Evolutionary conservation across 2,329 filamentous ascomycete genomes (phyloP), one percentile per base, ranked within the genome.

Genomic region (Metarhizium guizhouense): DNA sequence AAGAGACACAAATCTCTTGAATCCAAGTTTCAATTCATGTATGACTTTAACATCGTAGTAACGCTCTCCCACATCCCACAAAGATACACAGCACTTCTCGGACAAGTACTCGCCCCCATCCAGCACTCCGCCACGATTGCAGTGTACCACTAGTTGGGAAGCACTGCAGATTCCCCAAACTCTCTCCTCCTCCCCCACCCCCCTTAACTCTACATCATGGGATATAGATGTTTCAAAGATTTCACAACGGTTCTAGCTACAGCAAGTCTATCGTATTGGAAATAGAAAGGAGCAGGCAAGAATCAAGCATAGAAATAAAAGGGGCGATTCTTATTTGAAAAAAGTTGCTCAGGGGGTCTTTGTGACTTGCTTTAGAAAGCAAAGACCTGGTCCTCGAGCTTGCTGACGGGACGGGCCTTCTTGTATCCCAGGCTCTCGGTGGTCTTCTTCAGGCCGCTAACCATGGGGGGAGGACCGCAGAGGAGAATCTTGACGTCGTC

Each of bases 311-410:
- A 48, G 18, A 48, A 25, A 48, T 18, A 25, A 34, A 20, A 25
- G 20, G 10, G 40, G 42, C 20, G 42, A 18, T 20, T 45, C 18
- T 45, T 42, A 6, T 42, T 14, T 11, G 1, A 34, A 10, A 25
- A 20, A 13, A 18, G 16, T 38, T n/a, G 43, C 36, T 34, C 32
- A 34, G 32, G 10, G 4, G 10, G 14, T 16, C 18, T 18, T 38
- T 34, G 18, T 5, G n/a, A 45, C 32, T 45, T 8, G 20, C 42
- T 49, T 68, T 73, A 76, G 76, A 99, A 99, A 68, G 90, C 91
- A 77, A 99, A 99, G 63, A 99, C 90, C 74, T 97, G 94, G 72
- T 99, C 94, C 70, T 93, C 88, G 54, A 97, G 85, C 83, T 97
- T 97, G 85, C 92, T 96, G 66, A 97, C 92, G 48, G 93, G 90